A percentile compares a stretch with the other conserved stretches of the same genome.
phyloP scores from a whole-genome alignment of 2,329 filamentous ascomycete genomes.

The Aquanectria penicillioides region DNA sequence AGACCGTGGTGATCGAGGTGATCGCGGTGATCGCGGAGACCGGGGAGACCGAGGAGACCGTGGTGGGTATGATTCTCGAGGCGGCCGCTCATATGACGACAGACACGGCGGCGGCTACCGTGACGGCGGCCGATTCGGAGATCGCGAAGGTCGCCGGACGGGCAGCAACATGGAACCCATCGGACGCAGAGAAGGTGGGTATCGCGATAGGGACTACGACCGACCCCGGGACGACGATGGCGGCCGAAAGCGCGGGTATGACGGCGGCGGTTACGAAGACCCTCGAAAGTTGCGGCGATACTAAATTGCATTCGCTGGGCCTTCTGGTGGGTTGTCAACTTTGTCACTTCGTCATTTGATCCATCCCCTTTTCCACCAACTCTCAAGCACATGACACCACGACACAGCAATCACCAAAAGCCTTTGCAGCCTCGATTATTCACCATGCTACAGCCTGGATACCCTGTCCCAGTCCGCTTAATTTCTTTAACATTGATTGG shows the following conservation, averaged over 20 bases:
- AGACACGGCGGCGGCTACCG: constrained; percentile 62
- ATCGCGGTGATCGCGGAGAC: constrained; percentile 55
- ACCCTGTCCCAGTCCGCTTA: neutral
- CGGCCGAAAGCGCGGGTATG: constrained; percentile 74
- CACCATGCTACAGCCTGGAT: neutral
- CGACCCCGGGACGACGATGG: constrained; percentile 66
- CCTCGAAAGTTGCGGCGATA: constrained; percentile 73
- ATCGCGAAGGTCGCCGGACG: constrained; percentile 64
- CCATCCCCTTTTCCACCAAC: constrained; percentile 33
- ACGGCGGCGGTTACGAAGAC: constrained; percentile 85
- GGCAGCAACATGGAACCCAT: constrained; percentile 89
- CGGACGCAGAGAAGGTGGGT: constrained; percentile 71
- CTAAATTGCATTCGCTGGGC: constrained; percentile 44
- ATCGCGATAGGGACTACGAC: constrained; percentile 64
- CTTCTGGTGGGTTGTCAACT: constrained; percentile 40
- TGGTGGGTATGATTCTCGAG: constrained; percentile 69
- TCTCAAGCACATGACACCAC: constrained; percentile 28
- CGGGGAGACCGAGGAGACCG: constrained; percentile 52
- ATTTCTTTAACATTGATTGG: neutral
- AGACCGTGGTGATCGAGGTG: constrained; percentile 59
- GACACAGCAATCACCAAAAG: constrained; percentile 20
- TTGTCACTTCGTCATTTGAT: constrained; percentile 33
- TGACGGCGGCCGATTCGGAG: constrained; percentile 53
- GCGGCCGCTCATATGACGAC: constrained; percentile 69
- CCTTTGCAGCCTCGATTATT: neutral